Base-by-base conservation (phyloP, 108 stramenopile species). In the Fragilariopsis cylindrus region DNA sequence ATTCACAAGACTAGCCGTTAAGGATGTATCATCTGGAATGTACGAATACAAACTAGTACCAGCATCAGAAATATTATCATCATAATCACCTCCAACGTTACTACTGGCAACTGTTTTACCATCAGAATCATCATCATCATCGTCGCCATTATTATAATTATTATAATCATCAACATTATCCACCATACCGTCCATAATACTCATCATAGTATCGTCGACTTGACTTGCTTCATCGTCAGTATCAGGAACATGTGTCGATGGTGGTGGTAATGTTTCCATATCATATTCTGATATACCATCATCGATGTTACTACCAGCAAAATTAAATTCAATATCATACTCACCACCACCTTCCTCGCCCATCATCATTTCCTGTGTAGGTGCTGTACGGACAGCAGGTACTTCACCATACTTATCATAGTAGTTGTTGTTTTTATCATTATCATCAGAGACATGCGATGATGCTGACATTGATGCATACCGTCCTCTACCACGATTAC, bases 261-360 rank as follows among this genome's bases (percentile, higher is more conserved):
- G 67, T 1, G 67, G 67, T 13, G 67, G 67, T 9, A 68, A 44
- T 47, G 67, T 68, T 4, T 68, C 67, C 67, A 68, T 68, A 16
- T 68, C 67, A 44, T 50, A 68, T n/a, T 68, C 67, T 18, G 67
- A 68, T n/a, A 68, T 39, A 4, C 67, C 67, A 48, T 68, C 67
- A 19, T 65, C 65, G 65, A 65, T 43, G 45, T 50, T 41, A 44
- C 67, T 68, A 5, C 49, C 67, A 16, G 67, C 18, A 53, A 53
- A 15, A 39, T 45, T 13, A 8, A 39, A 68, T 47, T 68, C 67
- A 18, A 52, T 39, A 39, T 68, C 48, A 44, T 68, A 48, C 4
- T 12, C 47, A 1, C 7, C 7, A 30, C 62, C 18, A 39, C 19
- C 15, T 11, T 68, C 67, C 18, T 68, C 49, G 11, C 46, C 62